A percentile compares a stretch with the other conserved stretches of the same genome.
Conservation (phyloP, 495 filamentous ascomycete species). For the Pyronema omphalodes region DNA sequence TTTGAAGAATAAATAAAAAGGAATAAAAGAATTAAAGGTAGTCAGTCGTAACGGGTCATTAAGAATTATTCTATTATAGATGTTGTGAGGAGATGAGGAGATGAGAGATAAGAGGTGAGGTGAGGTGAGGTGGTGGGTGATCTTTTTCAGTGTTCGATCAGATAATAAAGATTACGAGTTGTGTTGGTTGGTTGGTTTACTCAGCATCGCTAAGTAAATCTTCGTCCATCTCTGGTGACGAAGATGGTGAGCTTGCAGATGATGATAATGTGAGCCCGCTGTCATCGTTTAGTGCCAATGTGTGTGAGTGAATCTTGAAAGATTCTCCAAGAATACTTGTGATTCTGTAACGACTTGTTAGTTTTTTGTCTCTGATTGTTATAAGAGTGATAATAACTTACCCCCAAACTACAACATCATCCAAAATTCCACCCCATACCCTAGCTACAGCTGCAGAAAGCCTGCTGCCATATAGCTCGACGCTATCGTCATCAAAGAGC, state of each 20-base stretch:
- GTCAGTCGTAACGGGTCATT: constrained; percentile 4
- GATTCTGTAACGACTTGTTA: constrained; percentile 39
- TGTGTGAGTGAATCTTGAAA: constrained; percentile 91
- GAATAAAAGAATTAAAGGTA: constrained; percentile 1
- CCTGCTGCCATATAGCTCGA: constrained; percentile 57
- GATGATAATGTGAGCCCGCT: constrained; percentile 27
- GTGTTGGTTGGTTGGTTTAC: too few relatives aligned
- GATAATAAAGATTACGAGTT: too few relatives aligned
- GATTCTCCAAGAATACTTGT: constrained; percentile 96
- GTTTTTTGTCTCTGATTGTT: neutral
- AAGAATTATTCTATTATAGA: constrained; percentile 2
- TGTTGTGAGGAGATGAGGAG: neutral
- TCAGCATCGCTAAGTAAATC: constrained; percentile 14
- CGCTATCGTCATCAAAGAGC: constrained; percentile 76
- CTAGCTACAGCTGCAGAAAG: constrained; percentile 84
- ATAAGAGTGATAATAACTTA: constrained; percentile 28
- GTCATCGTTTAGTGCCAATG: constrained; percentile 83
- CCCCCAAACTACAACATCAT: constrained; percentile 98
- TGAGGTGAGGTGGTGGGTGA: neutral
- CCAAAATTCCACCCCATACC: constrained; percentile 94
- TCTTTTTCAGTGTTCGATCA: too few relatives aligned
- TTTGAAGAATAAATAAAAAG: constrained; percentile 9
- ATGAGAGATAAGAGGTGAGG: neutral
- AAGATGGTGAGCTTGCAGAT: constrained; percentile 13
- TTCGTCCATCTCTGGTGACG: constrained; percentile 21